Percentiles rank a stretch among this genome's conserved stretches.
These are phyloP conservation scores for Durotheca rogersii DNA, from an alignment of 495 filamentous ascomycete genomes.

Conservation along the genomic window DNA sequence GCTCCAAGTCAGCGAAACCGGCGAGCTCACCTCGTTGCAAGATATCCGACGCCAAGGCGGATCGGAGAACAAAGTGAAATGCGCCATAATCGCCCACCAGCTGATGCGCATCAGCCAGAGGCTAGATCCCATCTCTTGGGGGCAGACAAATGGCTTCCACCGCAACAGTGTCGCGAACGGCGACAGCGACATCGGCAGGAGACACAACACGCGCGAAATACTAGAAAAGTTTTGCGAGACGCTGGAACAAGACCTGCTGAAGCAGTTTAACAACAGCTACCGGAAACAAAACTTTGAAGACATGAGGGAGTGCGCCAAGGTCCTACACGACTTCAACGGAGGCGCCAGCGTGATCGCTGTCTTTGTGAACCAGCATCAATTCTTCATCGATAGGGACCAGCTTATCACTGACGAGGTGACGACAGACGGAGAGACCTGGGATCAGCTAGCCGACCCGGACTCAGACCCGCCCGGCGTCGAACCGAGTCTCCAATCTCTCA, in stretches of 20 bases:
- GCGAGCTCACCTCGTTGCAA: constrained; percentile 75
- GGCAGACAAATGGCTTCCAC: constrained; percentile 53
- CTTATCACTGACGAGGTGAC: constrained; percentile 88
- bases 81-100: constrained; percentile 86
- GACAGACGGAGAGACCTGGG: constrained; percentile 79
- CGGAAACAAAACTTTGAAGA: constrained; percentile 90
- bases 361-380: constrained; percentile 98
- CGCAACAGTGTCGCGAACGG: constrained; percentile 58
- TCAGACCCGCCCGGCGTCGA: constrained; percentile 88
- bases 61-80: constrained; percentile 82
- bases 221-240: constrained; percentile 97
- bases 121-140: constrained; percentile 73
- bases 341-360: constrained; percentile 90
- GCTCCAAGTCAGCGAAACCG: constrained; percentile 85
- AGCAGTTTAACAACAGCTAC: constrained; percentile 96
- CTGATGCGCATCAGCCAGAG: constrained; percentile 83
- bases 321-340: constrained; percentile 92
- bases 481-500: constrained; percentile 82
- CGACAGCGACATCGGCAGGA: constrained; percentile 40
- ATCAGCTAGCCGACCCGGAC: constrained; percentile 90
- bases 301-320: constrained; percentile 93
- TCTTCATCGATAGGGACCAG: constrained; percentile 93
- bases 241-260: constrained; percentile 90
- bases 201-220: constrained; percentile 76
- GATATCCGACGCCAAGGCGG: constrained; percentile 76